Evolutionary conservation across 352 stramenopile species (phyloP).

Genomic region (Pythium rishiriense): DNA sequence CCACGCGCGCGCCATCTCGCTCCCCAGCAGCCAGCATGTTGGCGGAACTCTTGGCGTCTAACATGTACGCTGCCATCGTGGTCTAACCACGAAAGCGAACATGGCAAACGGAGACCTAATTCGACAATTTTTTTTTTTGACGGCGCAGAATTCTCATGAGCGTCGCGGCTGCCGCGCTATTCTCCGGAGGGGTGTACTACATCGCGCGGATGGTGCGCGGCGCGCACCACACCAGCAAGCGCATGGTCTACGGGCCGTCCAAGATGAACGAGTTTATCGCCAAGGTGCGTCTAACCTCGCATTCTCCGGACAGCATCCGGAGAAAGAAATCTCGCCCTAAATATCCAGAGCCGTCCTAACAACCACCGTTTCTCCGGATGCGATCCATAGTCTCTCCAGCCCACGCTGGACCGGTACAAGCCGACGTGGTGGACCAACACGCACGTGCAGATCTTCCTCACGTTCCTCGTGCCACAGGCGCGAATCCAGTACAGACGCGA

Average conservation of each 20-base stretch:
- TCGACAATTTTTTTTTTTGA: not conserved
- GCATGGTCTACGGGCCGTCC: slow-evolving; percentile 64
- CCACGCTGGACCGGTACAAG: slow-evolving; percentile 53
- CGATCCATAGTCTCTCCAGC: slow-evolving; percentile 38
- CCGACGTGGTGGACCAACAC: slow-evolving; percentile 79
- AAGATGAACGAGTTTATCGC: slow-evolving; percentile 68
- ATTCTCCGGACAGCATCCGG: not conserved
- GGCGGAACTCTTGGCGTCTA: slow-evolving; percentile 6
- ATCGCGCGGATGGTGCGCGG: slow-evolving; percentile 25
- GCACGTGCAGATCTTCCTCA: slow-evolving; percentile 73
- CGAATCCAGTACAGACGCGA: slow-evolving; percentile 60
- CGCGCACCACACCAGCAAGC: slow-evolving; percentile 29
- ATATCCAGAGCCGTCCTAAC: slow-evolving; percentile 5
- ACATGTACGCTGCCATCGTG: slow-evolving; percentile 4
- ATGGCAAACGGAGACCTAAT: not conserved
- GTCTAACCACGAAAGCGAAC: too few species aligned
- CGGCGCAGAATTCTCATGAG: slow-evolving; percentile 21
- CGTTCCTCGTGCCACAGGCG: slow-evolving; percentile 64
- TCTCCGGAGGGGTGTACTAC: slow-evolving; percentile 38
- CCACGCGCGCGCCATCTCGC: not conserved
- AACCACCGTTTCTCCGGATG: not conserved
- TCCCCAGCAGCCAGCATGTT: not conserved
- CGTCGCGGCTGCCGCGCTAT: slow-evolving; percentile 27
- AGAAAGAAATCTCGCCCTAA: too few species aligned
- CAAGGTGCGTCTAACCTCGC: slow-evolving; percentile 30